Conservation (phyloP, 2,329 filamentous ascomycete species). For the Alternaria gansuensis region DNA sequence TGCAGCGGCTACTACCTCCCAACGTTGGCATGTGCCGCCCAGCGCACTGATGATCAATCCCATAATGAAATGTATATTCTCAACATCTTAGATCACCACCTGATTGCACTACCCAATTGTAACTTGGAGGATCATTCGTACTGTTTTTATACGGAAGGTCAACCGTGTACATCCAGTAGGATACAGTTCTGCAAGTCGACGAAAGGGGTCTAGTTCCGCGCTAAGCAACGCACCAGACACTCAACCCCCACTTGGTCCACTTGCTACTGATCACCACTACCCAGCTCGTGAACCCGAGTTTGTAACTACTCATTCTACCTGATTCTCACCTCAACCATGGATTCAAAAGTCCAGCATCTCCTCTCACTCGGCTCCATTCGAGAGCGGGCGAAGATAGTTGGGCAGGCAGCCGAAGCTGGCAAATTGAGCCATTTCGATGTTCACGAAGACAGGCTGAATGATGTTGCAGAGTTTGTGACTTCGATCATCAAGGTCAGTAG, state of each 20-base stretch:
- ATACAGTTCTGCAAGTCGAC: too few relatives aligned
- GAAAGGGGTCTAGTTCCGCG: too few relatives aligned
- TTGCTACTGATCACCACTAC: too few relatives aligned
- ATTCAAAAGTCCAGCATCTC: constrained; percentile 37
- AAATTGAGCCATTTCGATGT: constrained; percentile 83
- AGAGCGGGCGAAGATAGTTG: constrained; percentile 41
- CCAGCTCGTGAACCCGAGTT: too few relatives aligned
- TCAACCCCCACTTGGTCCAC: constrained; percentile 18
- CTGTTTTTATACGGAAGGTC: too few relatives aligned
- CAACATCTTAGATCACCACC: background rate
- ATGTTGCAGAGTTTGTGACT: constrained; percentile 83
- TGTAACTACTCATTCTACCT: too few relatives aligned
- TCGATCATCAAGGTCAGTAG: constrained; percentile 82
- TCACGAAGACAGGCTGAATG: constrained; percentile 78
- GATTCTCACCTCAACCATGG: constrained; percentile 23
- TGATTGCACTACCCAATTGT: too few relatives aligned
- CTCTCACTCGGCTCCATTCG: constrained; percentile 40
- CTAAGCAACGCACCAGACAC: background rate
- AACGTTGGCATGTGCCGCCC: constrained; percentile 11
- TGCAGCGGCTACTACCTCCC: constrained; percentile 10
- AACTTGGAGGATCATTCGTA: too few relatives aligned
- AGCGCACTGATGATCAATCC: constrained; percentile 17
- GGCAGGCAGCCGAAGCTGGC: constrained; percentile 36
- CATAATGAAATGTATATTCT: constrained; percentile 25
- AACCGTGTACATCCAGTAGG: too few relatives aligned